Evolutionary conservation across 352 stramenopile species (phyloP).

Genomic region (Aphanomyces stellatus): DNA sequence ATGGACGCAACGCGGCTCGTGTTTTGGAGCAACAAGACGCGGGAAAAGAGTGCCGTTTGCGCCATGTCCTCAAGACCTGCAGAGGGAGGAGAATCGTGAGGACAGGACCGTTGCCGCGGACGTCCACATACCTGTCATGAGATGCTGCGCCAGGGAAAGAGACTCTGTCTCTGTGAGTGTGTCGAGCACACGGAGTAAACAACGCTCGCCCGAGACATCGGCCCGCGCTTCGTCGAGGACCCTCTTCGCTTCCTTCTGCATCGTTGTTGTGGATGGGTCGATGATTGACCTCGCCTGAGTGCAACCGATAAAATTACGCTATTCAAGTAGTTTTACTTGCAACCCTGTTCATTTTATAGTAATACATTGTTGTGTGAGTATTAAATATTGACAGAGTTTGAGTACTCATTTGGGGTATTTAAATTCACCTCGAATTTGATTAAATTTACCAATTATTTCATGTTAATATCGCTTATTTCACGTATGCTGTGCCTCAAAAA

Average conservation of each 20-base stretch:
- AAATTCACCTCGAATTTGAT: not conserved
- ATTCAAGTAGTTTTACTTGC: too few relatives aligned
- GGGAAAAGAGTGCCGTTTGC: not conserved
- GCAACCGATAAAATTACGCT: too few relatives aligned
- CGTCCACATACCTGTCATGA: not conserved
- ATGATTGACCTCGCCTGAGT: not conserved
- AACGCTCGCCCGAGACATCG: constrained; percentile 3
- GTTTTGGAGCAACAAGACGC: constrained; percentile 1
- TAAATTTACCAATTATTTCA: too few relatives aligned
- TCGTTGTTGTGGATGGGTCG: too few relatives aligned
- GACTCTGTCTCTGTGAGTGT: constrained; percentile 13
- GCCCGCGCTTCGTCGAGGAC: constrained; percentile 2
- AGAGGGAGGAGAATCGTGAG: too few relatives aligned
- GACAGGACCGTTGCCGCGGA: not conserved
- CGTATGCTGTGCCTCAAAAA: not conserved
- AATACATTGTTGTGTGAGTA: too few relatives aligned
- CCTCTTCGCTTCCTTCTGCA: constrained; percentile 15
- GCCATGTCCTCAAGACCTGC: constrained; percentile 8
- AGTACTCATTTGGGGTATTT: too few relatives aligned
- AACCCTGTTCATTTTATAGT: too few relatives aligned
- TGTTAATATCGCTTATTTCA: not conserved
- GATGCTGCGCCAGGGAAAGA: constrained; percentile 1
- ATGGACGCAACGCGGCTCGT: constrained; percentile 2
- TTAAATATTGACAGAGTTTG: too few relatives aligned
- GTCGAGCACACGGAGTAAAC: constrained; percentile 11